Percentiles rank a stretch among this genome's conserved stretches.
Conservation (phyloP, 2,329 filamentous ascomycete genomes). For the Basipetospora chlamydospora region DNA sequence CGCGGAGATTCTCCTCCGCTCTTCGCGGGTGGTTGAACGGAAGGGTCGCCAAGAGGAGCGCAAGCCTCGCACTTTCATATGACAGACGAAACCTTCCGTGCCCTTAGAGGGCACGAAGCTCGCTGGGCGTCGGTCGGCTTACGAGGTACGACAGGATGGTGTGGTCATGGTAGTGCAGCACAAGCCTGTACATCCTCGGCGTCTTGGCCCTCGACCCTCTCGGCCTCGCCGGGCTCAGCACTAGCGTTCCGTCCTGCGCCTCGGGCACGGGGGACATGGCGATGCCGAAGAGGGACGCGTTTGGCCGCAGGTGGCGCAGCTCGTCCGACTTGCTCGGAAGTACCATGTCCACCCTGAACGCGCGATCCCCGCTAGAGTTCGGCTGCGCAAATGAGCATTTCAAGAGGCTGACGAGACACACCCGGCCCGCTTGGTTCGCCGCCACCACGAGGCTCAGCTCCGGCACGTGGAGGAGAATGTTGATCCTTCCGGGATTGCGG, state of each 20-base stretch:
- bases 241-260: conserved; percentile 12
- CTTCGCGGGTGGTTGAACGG: too few relatives aligned
- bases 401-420: conserved; percentile 45
- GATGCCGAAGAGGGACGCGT: conserved; percentile 48
- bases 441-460: conserved; percentile 56
- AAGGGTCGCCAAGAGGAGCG: too few relatives aligned
- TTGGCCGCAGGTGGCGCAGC: conserved; percentile 22
- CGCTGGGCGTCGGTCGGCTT: conserved; percentile 16
- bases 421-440: conserved; percentile 37
- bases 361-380: conserved; percentile 16
- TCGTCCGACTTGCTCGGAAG: conserved; percentile 35
- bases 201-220: conserved; percentile 22
- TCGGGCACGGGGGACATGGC: conserved; percentile 50
- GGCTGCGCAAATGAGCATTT: conserved; percentile 9
- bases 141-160: conserved; percentile 58
- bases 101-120: not conserved
- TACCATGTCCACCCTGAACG: conserved; percentile 39
- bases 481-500: conserved; percentile 22
- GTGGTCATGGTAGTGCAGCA: conserved; percentile 60
- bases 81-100: too few relatives aligned
- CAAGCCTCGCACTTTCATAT: too few relatives aligned
- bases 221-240: conserved; percentile 10
- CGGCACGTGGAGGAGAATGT: conserved; percentile 49
- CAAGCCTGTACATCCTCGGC: conserved; percentile 54
- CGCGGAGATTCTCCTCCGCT: too few relatives aligned